Evolutionary conservation across 805 yeast species (phyloP).

Genomic region (Cyberlindnera americana): DNA sequence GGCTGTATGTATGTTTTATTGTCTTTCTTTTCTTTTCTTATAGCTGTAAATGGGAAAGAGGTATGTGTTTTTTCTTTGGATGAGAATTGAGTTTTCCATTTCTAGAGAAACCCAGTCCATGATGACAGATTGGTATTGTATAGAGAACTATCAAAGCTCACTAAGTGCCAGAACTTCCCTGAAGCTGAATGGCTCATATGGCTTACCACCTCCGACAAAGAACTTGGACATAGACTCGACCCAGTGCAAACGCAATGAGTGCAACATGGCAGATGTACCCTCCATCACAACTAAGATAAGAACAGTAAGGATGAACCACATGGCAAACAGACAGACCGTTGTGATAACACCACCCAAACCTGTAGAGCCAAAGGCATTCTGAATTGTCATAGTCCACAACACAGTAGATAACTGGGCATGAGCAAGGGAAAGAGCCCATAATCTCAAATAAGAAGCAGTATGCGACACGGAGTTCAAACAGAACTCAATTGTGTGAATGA

Average conservation of each 20-base stretch:
- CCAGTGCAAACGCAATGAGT: conserved; percentile 98
- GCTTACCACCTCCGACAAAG: conserved; percentile 93
- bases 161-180: conserved; percentile 18
- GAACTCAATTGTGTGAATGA: conserved; percentile 95
- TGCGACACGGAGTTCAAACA: conserved; percentile 97
- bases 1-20: too few species aligned
- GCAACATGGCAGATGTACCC: conserved; percentile 99
- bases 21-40: not conserved
- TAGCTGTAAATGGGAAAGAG: not conserved
- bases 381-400: conserved; percentile 93
- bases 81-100: not conserved
- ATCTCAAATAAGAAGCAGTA: conserved; percentile 92
- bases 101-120: not conserved
- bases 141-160: conserved; percentile 4
- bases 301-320: conserved; percentile 94
- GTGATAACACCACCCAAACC: conserved; percentile 61
- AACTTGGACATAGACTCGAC: conserved; percentile 98
- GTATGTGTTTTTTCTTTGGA: not conserved
- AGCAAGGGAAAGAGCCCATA: conserved; percentile 97
- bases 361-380: conserved; percentile 60
- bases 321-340: conserved; percentile 78
- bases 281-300: conserved; percentile 94
- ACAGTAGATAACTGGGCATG: conserved; percentile 96
- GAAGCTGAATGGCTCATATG: conserved; percentile 87
- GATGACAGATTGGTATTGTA: not conserved